phyloP scores from a whole-genome alignment of 2,329 filamentous ascomycete species.

The Verticillium zaregamsianum region DNA sequence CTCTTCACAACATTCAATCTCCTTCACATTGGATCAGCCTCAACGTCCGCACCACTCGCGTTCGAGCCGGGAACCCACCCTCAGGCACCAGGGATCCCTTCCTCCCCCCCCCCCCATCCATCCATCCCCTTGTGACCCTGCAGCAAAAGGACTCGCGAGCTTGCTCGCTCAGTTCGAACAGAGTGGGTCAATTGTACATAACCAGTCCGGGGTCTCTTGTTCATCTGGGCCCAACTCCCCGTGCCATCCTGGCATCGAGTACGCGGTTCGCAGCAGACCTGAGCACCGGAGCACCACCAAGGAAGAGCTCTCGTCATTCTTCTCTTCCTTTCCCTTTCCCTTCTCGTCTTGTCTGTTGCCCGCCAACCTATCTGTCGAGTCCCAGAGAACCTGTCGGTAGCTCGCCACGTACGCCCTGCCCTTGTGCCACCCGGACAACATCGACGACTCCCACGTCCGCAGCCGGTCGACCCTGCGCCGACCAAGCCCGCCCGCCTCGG shows the following conservation, averaged over 20 bases:
- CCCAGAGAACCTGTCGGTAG: background rate
- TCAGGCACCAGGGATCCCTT: background rate
- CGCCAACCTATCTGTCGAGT: background rate
- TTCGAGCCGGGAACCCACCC: conserved; percentile 1
- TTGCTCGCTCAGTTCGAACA: background rate
- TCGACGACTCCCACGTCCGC: background rate
- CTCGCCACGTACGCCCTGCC: background rate
- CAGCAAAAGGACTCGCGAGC: background rate
- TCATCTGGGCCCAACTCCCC: background rate
- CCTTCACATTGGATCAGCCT: background rate
- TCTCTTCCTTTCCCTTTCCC: background rate
- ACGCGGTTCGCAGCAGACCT: background rate
- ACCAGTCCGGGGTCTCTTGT: conserved; percentile 1
- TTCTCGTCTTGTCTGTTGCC: background rate
- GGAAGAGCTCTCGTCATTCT: background rate
- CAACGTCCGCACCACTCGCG: background rate
- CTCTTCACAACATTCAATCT: background rate
- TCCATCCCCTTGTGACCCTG: background rate
- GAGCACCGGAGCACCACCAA: background rate
- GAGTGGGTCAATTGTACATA: conserved; percentile 1
- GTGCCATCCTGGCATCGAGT: conserved; percentile 1
- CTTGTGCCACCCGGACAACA: background rate
- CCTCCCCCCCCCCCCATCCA: background rate
- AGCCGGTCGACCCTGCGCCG: background rate
- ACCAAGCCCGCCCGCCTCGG: background rate